These are phyloP conservation scores for Alternaria gaisen DNA, from an alignment of 2,329 filamentous ascomycete species.

Conservation along the genomic window DNA sequence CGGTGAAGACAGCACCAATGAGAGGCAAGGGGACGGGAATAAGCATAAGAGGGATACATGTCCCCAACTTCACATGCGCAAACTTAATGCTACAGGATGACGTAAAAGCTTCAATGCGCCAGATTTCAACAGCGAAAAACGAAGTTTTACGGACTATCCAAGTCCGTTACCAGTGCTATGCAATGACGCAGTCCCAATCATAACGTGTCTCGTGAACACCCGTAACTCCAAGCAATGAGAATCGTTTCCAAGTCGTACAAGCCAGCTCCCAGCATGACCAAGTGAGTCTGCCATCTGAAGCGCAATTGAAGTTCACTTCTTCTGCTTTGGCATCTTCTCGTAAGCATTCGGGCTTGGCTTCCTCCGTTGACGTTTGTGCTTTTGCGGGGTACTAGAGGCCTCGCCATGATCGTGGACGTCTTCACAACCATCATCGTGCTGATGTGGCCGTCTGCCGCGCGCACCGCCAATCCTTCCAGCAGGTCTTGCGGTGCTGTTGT, in stretches of 20 bases:
- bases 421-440: conserved; percentile 46
- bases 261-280: conserved; percentile 6
- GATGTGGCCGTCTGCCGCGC: conserved; percentile 36
- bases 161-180: conserved; percentile 22
- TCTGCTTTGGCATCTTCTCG: conserved; percentile 73
- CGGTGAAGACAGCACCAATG: not conserved
- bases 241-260: conserved; percentile 19
- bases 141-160: conserved; percentile 11
- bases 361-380: conserved; percentile 53
- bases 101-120: conserved; percentile 16
- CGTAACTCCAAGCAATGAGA: conserved; percentile 23
- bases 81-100: conserved; percentile 2
- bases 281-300: conserved; percentile 10
- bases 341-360: conserved; percentile 82
- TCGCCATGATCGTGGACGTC: conserved; percentile 54
- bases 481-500: conserved; percentile 59
- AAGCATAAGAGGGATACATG: not conserved
- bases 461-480: conserved; percentile 38
- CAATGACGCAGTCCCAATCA: conserved; percentile 17
- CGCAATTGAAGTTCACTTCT: conserved; percentile 28
- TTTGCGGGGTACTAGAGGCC: conserved; percentile 52
- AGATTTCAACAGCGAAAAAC: conserved; percentile 30
- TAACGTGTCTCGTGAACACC: conserved; percentile 7
- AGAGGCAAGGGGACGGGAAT: not conserved
- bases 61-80: not conserved